Base-by-base conservation (phyloP, 1,139 yeast species). In the Wickerhamomyces sp. region DNA sequence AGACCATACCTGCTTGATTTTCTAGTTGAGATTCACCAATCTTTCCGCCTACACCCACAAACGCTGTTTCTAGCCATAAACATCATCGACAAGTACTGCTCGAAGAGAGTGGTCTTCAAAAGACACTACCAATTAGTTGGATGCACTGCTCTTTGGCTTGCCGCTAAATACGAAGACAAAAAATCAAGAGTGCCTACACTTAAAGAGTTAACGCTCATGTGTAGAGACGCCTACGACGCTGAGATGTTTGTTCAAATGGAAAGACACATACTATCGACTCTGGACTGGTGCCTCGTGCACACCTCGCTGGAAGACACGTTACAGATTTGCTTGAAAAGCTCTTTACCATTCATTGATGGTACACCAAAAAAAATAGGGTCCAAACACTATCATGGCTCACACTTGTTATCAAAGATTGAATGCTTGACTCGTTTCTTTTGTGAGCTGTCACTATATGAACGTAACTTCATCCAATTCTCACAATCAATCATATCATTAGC, bases 171-270 rank as follows among this genome's bases (percentile, higher is more conserved):
- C 61, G 89, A 87, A 56, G 97, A 89, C 61, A 85, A 85, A 58
- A 90, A 90, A 64, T 74, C 78, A 42, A 68, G 87, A 42, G 89
- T 88, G 4, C 96, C 97, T 24, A 81, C 92, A 1, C 70, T 89
- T 41, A 72, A 76, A 39, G 96, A 89, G 55, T 73, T 90, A 49
- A 73, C 83, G 17, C 67, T 78, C 49, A 76, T 88, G 81, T 87
- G 96, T 63, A 76, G 95, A 46, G 78, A 80, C 54, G 88, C 89
- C 13, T 90, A 88, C 59, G 95, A 88, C 49, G 83, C 81, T 49
- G 82, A 83, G 46, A 88, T 90, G 95, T 89, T 92, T 64, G 73
- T 83, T 33, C 97, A 90, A 61, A 92, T 92, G 97, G 97, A 92
- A 64, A 77, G 78, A 63, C 97, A 92, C 61, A 83, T 92, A 31